Conservation (phyloP, 352 stramenopile species). For the Plasmopara viticola region DNA sequence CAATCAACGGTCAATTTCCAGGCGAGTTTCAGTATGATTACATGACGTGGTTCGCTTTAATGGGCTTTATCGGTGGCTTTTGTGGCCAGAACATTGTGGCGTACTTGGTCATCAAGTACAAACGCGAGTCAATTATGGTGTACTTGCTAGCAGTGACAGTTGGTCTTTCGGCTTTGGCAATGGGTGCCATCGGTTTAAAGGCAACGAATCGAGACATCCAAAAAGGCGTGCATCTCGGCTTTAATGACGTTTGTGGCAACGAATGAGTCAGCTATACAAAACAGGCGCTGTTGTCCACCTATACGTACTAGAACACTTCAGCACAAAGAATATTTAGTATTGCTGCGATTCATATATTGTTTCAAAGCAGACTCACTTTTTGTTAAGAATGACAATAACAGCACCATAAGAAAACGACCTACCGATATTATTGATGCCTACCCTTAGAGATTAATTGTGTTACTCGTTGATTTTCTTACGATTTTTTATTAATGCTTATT, state of each 20-base stretch:
- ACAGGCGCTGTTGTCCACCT: too few species aligned
- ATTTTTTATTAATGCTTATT: too few species aligned
- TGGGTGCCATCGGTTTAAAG: constrained; percentile 59
- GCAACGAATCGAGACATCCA: constrained; percentile 53
- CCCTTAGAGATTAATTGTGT: too few species aligned
- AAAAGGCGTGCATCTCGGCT: constrained; percentile 54
- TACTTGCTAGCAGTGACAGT: constrained; percentile 70
- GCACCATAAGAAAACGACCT: too few species aligned
- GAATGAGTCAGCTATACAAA: constrained; percentile 21
- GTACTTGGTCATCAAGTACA: constrained; percentile 88
- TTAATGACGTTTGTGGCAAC: constrained; percentile 57
- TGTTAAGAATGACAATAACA: too few species aligned
- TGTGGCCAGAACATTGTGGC: constrained; percentile 78
- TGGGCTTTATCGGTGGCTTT: constrained; percentile 83
- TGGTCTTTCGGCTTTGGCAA: constrained; percentile 58
- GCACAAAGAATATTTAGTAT: too few species aligned
- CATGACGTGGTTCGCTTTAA: constrained; percentile 82
- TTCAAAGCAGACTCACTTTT: too few species aligned
- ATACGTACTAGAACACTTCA: too few species aligned
- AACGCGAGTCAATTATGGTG: constrained; percentile 80
- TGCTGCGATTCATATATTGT: too few species aligned
- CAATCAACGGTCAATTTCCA: constrained; percentile 74
- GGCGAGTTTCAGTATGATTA: constrained; percentile 87
- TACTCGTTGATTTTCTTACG: too few species aligned
- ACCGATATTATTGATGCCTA: too few species aligned